Evolutionary conservation across 148 eudicot genomes (phyloP), one percentile per base, ranked within the genome.

Genomic region (Chenopodium quinoa): DNA sequence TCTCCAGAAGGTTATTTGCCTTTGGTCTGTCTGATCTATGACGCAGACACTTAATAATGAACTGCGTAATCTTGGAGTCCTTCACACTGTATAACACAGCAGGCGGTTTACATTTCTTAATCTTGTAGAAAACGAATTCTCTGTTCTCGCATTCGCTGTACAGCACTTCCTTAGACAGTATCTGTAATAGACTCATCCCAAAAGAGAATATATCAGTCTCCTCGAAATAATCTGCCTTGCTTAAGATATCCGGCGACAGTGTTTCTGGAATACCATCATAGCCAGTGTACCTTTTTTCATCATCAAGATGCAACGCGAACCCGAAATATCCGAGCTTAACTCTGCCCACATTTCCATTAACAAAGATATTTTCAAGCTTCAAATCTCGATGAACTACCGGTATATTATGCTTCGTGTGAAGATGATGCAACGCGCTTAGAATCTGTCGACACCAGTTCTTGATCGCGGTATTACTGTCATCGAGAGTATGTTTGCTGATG

Each of bases 291-390:
- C 46, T 4, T 37, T 5, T 3, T 37, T 5, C 40, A 37, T 34
- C 58, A 0, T 78, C 74, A 7, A 81, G 62, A 9, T 71, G 75
- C 17, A 75, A 72, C 25, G 87, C 87, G 16, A 81, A 82, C 11
- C 84, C 84, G 2, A 85, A 75, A 85, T 85, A 84, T 7, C 87
- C 87, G 50, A 85, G 73, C 77, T 85, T 85, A n/a, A 85, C 82
- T 62, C 66, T 76, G 0, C 87, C 87, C 7, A 79, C 79, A 74
- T 81, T 81, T 46, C 87, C 87, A 85, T 85, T 85, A 14, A 85
- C 71, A 48, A 85, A 85, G 22, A 37, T 37, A 7, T 85, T 85
- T 23, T 66, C 87, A 68, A 84, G 77, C 79, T 85, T 85, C 16
- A 85, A 75, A 67, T 85, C 87, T 27, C 87, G 64, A 58, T 85